Evolutionary conservation across 139 green algal species (phyloP), one percentile per base, ranked within the genome.

Genomic region (Astrephomene gubernaculifera): DNA sequence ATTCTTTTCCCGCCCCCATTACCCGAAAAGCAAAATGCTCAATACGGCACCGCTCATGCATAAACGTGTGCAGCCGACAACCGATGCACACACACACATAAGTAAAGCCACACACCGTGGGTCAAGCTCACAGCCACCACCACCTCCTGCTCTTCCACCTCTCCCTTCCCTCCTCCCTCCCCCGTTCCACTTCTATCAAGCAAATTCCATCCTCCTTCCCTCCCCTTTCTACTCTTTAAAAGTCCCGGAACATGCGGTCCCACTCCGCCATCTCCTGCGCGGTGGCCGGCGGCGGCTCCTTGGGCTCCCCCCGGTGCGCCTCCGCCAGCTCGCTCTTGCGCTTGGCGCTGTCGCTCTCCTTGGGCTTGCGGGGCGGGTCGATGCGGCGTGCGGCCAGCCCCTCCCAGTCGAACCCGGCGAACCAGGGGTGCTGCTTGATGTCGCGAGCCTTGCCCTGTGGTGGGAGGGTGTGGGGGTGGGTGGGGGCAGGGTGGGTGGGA

Each of bases 351-450:
- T 98, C 96, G 27, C 80, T 76, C 5, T 95, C 89, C 68, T 93
- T 92, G 61, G 96, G 96, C 63, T 90, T 88, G 52, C 94, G 87
- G 5, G 94, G 94, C 44, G 95, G 91, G 52, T 91, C 75, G 80
- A 99, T 92, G 83, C 94, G 94, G n/a, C 94, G 89, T 0, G 92
- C 91, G 29, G 92, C 87, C 72, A 99, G 91, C 25, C 89, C 89
- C 0, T 96, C 90, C 97, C 97, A 99, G 88, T 99, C 95, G 87
- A 99, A 96, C 44, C 87, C 91, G 57, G 33, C 89, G 89, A 99
- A 99, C 97, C 97, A 99, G 61, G 90, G 89, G 90, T 99, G 97
- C 54, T 67, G 82, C 91, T 98, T 98, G 86, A 99, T 94, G 83
- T 98, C 96, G 0, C 60, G 44, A 3, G 91, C 93, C 9, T 92